phyloP scores from a whole-genome alignment of 257 asterid species.

The Fraxinus anomala region DNA sequence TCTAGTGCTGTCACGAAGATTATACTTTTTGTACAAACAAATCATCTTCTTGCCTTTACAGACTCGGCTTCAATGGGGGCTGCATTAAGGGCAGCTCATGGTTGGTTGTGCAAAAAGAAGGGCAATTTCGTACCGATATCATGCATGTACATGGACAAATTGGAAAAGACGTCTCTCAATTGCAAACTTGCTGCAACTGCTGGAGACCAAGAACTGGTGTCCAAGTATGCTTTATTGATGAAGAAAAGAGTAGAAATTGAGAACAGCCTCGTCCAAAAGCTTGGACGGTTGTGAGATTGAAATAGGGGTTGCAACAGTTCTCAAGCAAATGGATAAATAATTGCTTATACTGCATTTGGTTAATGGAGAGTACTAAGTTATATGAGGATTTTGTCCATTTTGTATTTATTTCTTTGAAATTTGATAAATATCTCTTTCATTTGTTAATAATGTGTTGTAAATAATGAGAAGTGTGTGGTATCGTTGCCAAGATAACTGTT shows the following conservation, averaged over 20 bases:
- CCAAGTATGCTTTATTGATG: constrained; percentile 65
- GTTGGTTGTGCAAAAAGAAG: constrained; percentile 77
- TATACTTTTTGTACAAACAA: background rate
- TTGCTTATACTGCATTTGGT: background rate
- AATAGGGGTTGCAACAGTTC: background rate
- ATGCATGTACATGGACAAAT: constrained; percentile 56
- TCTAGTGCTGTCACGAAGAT: background rate
- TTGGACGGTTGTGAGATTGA: constrained; percentile 50
- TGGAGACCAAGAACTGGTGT: constrained; percentile 50
- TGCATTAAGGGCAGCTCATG: constrained; percentile 92
- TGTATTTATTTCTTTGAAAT: background rate
- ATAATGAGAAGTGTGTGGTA: background rate
- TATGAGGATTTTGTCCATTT: background rate
- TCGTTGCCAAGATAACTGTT: background rate
- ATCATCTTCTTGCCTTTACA: constrained; percentile 24
- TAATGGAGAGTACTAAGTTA: background rate
- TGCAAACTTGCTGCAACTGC: constrained; percentile 61
- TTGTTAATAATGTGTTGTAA: constrained; percentile 11
- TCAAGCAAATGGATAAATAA: background rate
- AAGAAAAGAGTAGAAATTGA: constrained; percentile 81
- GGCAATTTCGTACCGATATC: constrained; percentile 62
- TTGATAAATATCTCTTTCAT: background rate
- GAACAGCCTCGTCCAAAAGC: constrained; percentile 57
- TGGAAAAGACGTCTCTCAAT: constrained; percentile 68
- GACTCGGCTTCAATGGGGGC: constrained; percentile 95